A percentile compares a stretch with the other conserved stretches of the same genome.
Evolutionary conservation across 1,284 basidiomycete genomes (phyloP).

Genomic region (Tremellales sp.): DNA sequence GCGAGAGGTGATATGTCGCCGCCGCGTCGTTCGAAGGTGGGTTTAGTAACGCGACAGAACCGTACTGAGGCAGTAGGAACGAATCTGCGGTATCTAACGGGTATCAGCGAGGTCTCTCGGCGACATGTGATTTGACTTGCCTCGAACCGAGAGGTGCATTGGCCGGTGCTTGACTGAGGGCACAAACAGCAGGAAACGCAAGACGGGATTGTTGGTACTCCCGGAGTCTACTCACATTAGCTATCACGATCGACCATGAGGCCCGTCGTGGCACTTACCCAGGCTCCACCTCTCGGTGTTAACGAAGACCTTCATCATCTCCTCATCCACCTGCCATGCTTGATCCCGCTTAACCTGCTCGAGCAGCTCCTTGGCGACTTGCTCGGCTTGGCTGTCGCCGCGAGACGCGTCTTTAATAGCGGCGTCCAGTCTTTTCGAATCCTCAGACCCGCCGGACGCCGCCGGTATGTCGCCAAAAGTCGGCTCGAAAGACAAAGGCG

Average conservation of each 20-base stretch:
- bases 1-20: conserved; percentile 23
- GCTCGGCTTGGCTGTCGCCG: conserved; percentile 10
- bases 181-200: conserved; percentile 89
- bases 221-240: conserved; percentile 36
- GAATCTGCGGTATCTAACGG: conserved; percentile 27
- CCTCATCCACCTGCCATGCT: conserved; percentile 62
- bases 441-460: conserved; percentile 12
- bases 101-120: not conserved
- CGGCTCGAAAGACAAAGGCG: conserved; percentile 78
- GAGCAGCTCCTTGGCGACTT: conserved; percentile 15
- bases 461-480: conserved; percentile 26
- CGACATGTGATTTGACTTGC: conserved; percentile 48
- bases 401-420: conserved; percentile 9
- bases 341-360: conserved; percentile 27
- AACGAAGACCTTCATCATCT: conserved; percentile 83
- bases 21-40: conserved; percentile 45
- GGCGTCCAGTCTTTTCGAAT: conserved; percentile 1
- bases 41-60: conserved; percentile 80
- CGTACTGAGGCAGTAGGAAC: conserved; percentile 94
- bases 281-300: conserved; percentile 95
- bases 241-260: not conserved
- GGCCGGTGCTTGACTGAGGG: conserved; percentile 69
- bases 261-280: conserved; percentile 54
- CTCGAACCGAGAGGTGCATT: conserved; percentile 58
- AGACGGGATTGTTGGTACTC: conserved; percentile 77